Base-by-base conservation (phyloP, 352 stramenopile species). In the Phytophthora lateralis region DNA sequence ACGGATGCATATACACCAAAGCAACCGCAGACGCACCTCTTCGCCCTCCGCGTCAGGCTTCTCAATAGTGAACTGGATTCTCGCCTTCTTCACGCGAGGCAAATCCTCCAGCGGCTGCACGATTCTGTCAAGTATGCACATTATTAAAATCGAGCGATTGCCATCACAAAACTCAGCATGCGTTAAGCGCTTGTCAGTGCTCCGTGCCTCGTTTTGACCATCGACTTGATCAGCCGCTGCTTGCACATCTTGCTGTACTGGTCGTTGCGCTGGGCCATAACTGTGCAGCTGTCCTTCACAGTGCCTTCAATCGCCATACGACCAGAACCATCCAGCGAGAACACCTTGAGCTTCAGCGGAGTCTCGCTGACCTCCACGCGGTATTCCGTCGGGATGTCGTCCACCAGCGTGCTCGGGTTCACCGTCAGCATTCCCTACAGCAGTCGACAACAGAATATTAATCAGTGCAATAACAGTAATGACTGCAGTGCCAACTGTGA, bases 221-320 rank as follows among this genome's bases (percentile, higher is more conserved):
- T 94, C 35, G 84, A 91, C 60, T 93, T 93, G 63, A 94, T 89
- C 60, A 93, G 58, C 5, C 87, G 80, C 55, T 93, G 79, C 65
- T 91, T 91, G 66, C 82, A 88, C 64, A 93, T 75, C 46, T 90
- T 90, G 61, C 81, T 93, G 74, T 95, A 95, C 57, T 91, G 76
- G 55, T 91, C 84, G 49, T 93, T 93, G 26, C 75, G 80, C 62
- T 92, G 81, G 21, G 87, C 84, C 78, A 94, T 91, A 62, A 95
- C 75, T 47, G 80, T 90, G 71, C 87, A 93, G 69, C 77, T 93
- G 56, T 93, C 88, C 69, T 88, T 95, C 32, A 95, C 82, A 0
- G 82, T 92, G 45, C 87, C 87, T 69, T 95, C 87, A 46, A 95
- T 89, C 18, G 87, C 87, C 87, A 95, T 94, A 41, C 87, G 82